These are phyloP conservation scores for Fraxinus angustifolia DNA, from an alignment of 305 asterid species.

Conservation along the genomic window DNA sequence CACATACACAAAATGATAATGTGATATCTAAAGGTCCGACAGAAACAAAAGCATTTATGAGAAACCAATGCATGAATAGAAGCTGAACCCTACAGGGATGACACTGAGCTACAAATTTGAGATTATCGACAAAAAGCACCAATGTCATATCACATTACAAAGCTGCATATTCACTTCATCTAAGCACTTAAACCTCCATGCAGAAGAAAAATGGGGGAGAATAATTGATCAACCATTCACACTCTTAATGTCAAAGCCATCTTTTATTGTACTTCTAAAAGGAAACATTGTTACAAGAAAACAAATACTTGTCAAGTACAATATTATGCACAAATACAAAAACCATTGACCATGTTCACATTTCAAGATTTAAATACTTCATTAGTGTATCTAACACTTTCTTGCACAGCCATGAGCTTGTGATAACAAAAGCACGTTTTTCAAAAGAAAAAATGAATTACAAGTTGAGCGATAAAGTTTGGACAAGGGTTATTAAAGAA, in stretches of 20 bases:
- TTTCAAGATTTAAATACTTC: not conserved
- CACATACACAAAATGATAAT: conserved; percentile 13
- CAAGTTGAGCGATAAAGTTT: not conserved
- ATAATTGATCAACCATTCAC: not conserved
- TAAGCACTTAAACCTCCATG: not conserved
- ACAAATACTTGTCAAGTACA: not conserved
- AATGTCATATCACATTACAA: not conserved
- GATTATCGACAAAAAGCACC: not conserved
- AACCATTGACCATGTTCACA: not conserved
- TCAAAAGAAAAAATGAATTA: not conserved
- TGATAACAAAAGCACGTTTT: not conserved
- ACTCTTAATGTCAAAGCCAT: not conserved
- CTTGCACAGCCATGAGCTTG: not conserved
- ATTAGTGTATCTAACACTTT: not conserved
- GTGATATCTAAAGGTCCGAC: conserved; percentile 6
- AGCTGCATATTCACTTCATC: not conserved
- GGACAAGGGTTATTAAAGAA: not conserved
- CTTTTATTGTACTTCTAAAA: not conserved
- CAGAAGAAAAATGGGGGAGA: not conserved
- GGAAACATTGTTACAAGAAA: not conserved
- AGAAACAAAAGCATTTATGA: conserved; percentile 10
- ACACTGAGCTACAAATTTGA: conserved; percentile 2
- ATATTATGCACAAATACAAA: not conserved
- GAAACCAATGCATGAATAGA: not conserved
- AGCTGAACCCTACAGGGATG: conserved; percentile 12